phyloP scores from a whole-genome alignment of 805 yeast species.

The Kodamaea lidongshanica region DNA sequence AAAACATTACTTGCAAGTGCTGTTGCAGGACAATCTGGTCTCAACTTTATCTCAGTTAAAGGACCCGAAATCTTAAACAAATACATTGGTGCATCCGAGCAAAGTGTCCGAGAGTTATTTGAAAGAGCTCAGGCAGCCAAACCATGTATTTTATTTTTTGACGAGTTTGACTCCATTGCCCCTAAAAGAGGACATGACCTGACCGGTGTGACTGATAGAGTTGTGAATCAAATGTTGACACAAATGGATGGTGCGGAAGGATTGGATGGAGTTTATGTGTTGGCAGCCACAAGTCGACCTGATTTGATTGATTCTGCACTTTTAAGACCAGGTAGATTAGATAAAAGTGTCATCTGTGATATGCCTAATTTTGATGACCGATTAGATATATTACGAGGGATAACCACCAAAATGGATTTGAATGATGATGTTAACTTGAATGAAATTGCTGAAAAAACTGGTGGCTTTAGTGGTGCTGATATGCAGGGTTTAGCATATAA shows the following conservation, averaged over 20 bases:
- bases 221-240: conserved; percentile 92
- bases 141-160: conserved; percentile 89
- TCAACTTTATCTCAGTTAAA: conserved; percentile 86
- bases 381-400: conserved; percentile 58
- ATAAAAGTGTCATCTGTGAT: conserved; percentile 85
- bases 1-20: conserved; percentile 91
- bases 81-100: conserved; percentile 96
- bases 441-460: conserved; percentile 51
- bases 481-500: conserved; percentile 87
- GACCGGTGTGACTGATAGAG: conserved; percentile 96
- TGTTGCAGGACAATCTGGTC: conserved; percentile 87
- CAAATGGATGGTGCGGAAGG: conserved; percentile 99
- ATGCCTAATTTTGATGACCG: conserved; percentile 72
- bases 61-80: conserved; percentile 95
- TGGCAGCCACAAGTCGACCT: conserved; percentile 95
- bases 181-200: conserved; percentile 98
- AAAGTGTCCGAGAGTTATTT: conserved; percentile 85
- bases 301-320: conserved; percentile 93
- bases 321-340: conserved; percentile 92
- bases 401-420: conserved; percentile 57
- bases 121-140: conserved; percentile 93
- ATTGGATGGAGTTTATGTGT: conserved; percentile 88
- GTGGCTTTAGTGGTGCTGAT: conserved; percentile 92
- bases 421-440: conserved; percentile 44
- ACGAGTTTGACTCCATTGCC: conserved; percentile 94